A percentile compares a stretch with the other conserved stretches of the same genome.
phyloP scores from a whole-genome alignment of 164 flowering plant species.

The Vitis rotundifolia region DNA sequence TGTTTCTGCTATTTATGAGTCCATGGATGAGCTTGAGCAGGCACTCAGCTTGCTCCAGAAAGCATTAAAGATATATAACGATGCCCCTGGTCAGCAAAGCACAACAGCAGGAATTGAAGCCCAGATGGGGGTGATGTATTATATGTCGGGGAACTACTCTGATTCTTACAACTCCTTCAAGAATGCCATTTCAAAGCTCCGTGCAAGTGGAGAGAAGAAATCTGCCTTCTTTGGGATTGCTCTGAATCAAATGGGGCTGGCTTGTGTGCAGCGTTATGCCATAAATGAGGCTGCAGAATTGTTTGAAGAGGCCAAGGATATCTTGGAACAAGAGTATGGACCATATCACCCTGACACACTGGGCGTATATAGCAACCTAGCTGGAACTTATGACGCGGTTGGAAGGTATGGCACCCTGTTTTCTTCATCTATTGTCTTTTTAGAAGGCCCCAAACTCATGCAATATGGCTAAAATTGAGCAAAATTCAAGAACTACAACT shows the following conservation, averaged over 20 bases:
- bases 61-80: constrained; percentile 67
- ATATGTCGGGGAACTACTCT: constrained; percentile 71
- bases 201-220: constrained; percentile 86
- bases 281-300: constrained; percentile 81
- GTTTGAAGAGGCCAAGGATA: constrained; percentile 83
- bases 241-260: constrained; percentile 93
- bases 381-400: constrained; percentile 94
- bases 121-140: constrained; percentile 92
- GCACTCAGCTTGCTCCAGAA: constrained; percentile 78
- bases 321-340: constrained; percentile 83
- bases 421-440: not conserved
- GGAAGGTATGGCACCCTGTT: constrained; percentile 61
- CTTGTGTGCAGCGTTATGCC: constrained; percentile 77
- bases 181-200: constrained; percentile 67
- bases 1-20: constrained; percentile 86
- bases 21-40: constrained; percentile 81
- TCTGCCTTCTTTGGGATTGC: constrained; percentile 91
- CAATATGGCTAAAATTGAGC: too few species aligned
- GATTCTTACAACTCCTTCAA: constrained; percentile 72
- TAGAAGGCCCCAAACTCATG: too few species aligned
- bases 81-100: constrained; percentile 89
- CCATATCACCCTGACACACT: constrained; percentile 94
- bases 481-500: too few species aligned
- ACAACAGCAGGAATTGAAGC: constrained; percentile 92
- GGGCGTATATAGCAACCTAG: constrained; percentile 95